Evolutionary conservation across 805 yeast genomes (phyloP), one percentile per base, ranked within the genome.

Genomic region (Yarrowia bubula): DNA sequence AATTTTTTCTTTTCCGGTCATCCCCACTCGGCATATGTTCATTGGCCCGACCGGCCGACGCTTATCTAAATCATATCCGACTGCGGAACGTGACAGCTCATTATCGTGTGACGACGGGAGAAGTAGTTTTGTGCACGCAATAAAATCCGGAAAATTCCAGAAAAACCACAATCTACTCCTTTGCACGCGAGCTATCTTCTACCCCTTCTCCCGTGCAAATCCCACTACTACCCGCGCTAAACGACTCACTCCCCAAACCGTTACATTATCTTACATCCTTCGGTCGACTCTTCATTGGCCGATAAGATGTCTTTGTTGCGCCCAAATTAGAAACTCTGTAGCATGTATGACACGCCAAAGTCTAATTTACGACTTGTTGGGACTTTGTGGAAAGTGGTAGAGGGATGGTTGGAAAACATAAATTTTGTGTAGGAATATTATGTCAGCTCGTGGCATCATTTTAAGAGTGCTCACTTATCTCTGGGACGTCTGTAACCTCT

Each of bases 201-300:
- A 8, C 10, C 10, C 10, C 8, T 8, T 0, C 38, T 22, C 14
- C 11, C 3, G 13, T 14, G 8, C 4, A 4, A 9, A 22, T 22
- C 28, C 51, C 22, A 18, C n/a, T 4, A 46, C 8, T 31, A 3
- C 13, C 13, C 18, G 7, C n/a, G 1, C 17, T 3, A 8, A 22
- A 1, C 28, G 15, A 8, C 41, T n/a, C 31, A 17, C 15, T 13
- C 28, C 6, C 17, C 35, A 44, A 28, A 14, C 60, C 61, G 61
- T 39, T 55, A 55, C 61, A 55, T 55, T 55, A 55, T 55, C 61
- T 55, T 55, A 55, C 61, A 55, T 55, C 61, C 61, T 41, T 55
- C 46, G 39, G 61, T 55, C 61, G 61, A 55, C 47, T 28, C 38
- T 41, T 55, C 61, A 55, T 55, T 55, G 61, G 61, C 61, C 61